phyloP scores from a whole-genome alignment of 1,284 basidiomycete species.

The Trametes hirsuta region DNA sequence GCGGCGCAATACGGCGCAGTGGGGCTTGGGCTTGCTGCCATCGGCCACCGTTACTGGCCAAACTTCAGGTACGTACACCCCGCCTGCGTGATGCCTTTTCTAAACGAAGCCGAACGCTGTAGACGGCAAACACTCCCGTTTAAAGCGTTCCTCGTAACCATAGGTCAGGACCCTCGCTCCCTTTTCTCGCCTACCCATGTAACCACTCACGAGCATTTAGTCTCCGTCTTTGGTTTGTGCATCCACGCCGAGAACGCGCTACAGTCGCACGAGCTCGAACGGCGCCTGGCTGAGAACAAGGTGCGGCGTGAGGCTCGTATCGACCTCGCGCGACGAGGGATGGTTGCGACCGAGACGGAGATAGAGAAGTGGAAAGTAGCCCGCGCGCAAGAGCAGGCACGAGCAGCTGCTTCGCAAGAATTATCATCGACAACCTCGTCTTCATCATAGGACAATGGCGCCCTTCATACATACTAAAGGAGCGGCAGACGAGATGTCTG shows the following conservation, averaged over 20 bases:
- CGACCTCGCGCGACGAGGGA: constrained; percentile 73
- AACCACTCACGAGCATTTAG: constrained; percentile 35
- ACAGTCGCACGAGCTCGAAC: constrained; percentile 66
- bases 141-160: constrained; percentile 74
- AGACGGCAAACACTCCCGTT: constrained; percentile 82
- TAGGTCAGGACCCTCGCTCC: constrained; percentile 43
- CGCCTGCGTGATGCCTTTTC: neutral
- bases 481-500: neutral
- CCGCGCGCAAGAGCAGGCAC: neutral
- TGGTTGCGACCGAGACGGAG: constrained; percentile 82
- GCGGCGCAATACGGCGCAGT: constrained; percentile 54
- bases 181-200: neutral
- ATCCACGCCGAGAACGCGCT: constrained; percentile 79
- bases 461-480: no score
- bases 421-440: neutral
- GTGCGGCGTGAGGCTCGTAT: constrained; percentile 75
- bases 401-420: neutral
- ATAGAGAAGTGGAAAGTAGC: constrained; percentile 78
- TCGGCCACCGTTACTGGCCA: constrained; percentile 81
- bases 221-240: constrained; percentile 69
- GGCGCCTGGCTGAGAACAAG: constrained; percentile 68
- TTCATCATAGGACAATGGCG: neutral
- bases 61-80: constrained; percentile 60
- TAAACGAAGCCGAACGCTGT: neutral
- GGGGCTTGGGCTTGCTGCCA: constrained; percentile 62